phyloP scores from a whole-genome alignment of 1,284 basidiomycete species.

The Apiotrichum akiyoshidainum region DNA sequence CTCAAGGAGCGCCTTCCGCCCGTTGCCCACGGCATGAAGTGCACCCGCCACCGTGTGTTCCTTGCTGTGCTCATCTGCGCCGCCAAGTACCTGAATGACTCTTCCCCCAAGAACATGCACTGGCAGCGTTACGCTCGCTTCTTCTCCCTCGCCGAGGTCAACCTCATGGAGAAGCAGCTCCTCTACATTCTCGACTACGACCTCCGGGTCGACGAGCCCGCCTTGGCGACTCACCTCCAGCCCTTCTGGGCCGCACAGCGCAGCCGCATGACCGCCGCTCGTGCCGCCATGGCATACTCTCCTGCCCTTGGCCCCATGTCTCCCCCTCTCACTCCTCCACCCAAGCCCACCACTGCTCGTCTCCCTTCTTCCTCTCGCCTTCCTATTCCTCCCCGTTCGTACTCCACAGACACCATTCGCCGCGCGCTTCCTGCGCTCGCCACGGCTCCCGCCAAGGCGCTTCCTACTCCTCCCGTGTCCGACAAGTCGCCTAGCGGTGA shows the following conservation, averaged over 20 bases:
- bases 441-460: conserved; percentile 6
- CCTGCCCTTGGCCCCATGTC: conserved; percentile 4
- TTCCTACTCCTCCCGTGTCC: conserved; percentile 12
- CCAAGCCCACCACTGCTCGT: conserved; percentile 8
- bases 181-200: conserved; percentile 84
- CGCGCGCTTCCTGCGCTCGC: conserved; percentile 6
- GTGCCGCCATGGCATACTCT: conserved; percentile 5
- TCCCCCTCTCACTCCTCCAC: conserved; percentile 19
- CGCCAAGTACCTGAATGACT: conserved; percentile 97
- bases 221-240: conserved; percentile 14
- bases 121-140: conserved; percentile 72
- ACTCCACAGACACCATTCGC: conserved; percentile 8
- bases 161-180: conserved; percentile 94
- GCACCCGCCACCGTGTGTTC: conserved; percentile 91
- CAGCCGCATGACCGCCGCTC: conserved; percentile 15
- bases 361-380: conserved; percentile 15
- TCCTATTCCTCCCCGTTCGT: conserved; percentile 11
- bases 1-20: conserved; percentile 75
- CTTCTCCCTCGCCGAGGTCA: conserved; percentile 68
- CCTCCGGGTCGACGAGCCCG: conserved; percentile 71
- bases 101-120: conserved; percentile 90
- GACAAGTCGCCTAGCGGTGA: conserved; percentile 5
- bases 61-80: conserved; percentile 92
- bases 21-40: conserved; percentile 64
- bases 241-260: conserved; percentile 21